These are phyloP conservation scores for Apiosordaria backusii DNA, from an alignment of 495 filamentous ascomycete species.

Conservation along the genomic window DNA sequence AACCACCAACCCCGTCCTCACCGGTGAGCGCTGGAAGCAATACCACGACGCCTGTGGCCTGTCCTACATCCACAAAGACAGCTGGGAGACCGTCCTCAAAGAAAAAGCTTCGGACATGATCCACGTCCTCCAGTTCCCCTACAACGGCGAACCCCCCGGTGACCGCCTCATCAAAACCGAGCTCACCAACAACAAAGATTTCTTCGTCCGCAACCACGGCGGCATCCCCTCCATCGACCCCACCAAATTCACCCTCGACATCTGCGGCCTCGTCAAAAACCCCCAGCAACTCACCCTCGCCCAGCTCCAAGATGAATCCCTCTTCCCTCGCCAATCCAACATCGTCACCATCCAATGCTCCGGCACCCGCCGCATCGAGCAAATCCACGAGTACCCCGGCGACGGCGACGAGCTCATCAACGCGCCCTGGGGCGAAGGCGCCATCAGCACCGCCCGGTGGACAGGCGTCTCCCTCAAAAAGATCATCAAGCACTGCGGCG, in stretches of 20 bases:
- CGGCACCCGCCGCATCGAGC: constrained; percentile 65
- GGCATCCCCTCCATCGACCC: constrained; percentile 58
- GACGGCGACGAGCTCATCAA: constrained; percentile 68
- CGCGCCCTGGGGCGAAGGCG: constrained; percentile 64
- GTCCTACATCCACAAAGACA: constrained; percentile 46
- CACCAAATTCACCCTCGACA: constrained; percentile 46
- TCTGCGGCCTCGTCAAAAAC: constrained; percentile 56
- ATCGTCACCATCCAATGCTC: constrained; percentile 63
- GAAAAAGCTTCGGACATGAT: constrained; percentile 66
- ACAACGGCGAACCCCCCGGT: constrained; percentile 63
- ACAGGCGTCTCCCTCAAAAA: constrained; percentile 62
- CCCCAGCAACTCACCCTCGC: constrained; percentile 52
- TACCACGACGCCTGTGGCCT: constrained; percentile 62
- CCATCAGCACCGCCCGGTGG: constrained; percentile 63
- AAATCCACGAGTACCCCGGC: constrained; percentile 59
- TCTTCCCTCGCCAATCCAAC: constrained; percentile 54
- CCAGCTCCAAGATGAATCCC: constrained; percentile 53
- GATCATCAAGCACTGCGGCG: constrained; percentile 63
- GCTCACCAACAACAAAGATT: constrained; percentile 57
- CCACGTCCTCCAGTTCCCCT: constrained; percentile 66
- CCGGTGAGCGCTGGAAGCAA: constrained; percentile 59
- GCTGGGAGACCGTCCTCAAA: constrained; percentile 54
- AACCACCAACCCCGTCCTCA: constrained; percentile 58
- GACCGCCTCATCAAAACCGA: constrained; percentile 30
- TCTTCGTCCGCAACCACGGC: constrained; percentile 67